These are phyloP conservation scores for Phytophthora idaei DNA, from an alignment of 352 stramenopile genomes.

Conservation along the genomic window DNA sequence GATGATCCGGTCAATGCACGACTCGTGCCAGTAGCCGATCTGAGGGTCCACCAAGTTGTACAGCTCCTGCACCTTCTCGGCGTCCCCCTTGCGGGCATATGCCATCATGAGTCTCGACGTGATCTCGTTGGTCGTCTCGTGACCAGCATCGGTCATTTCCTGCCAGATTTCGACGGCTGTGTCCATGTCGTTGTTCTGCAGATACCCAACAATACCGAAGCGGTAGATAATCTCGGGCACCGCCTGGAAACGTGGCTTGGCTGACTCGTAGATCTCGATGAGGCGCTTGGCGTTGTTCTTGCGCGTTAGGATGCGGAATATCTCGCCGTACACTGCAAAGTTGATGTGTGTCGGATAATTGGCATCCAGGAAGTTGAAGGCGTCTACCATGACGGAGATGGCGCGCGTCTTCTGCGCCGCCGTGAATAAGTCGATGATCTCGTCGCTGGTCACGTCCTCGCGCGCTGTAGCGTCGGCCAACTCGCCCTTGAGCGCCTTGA, in stretches of 20 bases:
- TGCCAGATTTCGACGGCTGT: conserved; percentile 49
- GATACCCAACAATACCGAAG: conserved; percentile 65
- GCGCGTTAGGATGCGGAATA: conserved; percentile 58
- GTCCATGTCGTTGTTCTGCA: conserved; percentile 58
- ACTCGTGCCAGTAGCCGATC: conserved; percentile 70
- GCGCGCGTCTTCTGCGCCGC: conserved; percentile 57
- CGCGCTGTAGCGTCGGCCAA: conserved; percentile 37
- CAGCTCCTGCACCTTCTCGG: conserved; percentile 57
- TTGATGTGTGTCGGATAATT: conserved; percentile 55
- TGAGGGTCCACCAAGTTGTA: conserved; percentile 64
- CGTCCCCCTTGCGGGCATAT: conserved; percentile 47
- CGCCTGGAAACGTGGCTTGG: conserved; percentile 46
- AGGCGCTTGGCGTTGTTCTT: conserved; percentile 47
- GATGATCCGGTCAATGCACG: conserved; percentile 74
- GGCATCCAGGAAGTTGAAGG: conserved; percentile 52
- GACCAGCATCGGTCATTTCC: conserved; percentile 56
- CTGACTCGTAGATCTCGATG: conserved; percentile 52
- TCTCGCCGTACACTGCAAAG: conserved; percentile 67
- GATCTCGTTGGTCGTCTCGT: conserved; percentile 74
- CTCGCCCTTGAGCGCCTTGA: conserved; percentile 47
- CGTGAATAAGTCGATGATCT: conserved; percentile 62
- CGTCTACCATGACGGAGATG: conserved; percentile 52
- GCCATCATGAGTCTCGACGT: conserved; percentile 66
- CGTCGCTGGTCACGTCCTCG: conserved; percentile 48
- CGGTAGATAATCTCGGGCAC: conserved; percentile 77